Conservation (phyloP, 371 early-diverging fungal genomes). For the Mycotypha africana region DNA sequence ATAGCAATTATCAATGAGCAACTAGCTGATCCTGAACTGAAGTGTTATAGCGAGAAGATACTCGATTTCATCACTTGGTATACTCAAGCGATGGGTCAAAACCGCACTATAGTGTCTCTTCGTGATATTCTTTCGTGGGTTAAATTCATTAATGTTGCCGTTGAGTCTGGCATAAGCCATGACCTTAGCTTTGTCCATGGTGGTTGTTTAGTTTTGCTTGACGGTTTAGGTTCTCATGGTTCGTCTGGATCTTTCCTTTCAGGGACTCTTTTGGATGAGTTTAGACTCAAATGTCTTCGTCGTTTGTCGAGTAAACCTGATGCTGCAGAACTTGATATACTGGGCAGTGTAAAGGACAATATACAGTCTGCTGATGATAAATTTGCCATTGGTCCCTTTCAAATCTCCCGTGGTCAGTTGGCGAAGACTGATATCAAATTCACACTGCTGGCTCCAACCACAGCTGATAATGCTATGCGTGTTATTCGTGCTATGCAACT, state of each 20-base stretch:
- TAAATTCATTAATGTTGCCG: slow-evolving; percentile 66
- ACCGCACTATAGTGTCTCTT: slow-evolving; percentile 62
- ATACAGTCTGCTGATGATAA: slow-evolving; percentile 33
- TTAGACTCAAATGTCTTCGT: slow-evolving; percentile 51
- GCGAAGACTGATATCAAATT: slow-evolving; percentile 58
- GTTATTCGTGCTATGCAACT: slow-evolving; percentile 94
- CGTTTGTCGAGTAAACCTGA: slow-evolving; percentile 30
- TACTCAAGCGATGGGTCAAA: slow-evolving; percentile 39
- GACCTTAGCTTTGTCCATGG: slow-evolving; percentile 80
- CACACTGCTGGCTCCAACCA: slow-evolving; percentile 87
- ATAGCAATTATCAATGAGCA: slow-evolving; percentile 69
- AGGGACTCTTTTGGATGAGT: slow-evolving; percentile 37
- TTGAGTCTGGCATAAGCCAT: slow-evolving; percentile 26
- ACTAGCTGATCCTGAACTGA: slow-evolving; percentile 44
- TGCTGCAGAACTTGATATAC: slow-evolving; percentile 36
- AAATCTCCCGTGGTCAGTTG: slow-evolving; percentile 61
- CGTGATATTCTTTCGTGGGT: slow-evolving; percentile 95
- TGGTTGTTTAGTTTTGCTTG: slow-evolving; percentile 89
- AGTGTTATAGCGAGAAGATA: slow-evolving; percentile 33
- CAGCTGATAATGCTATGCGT: slow-evolving; percentile 82
- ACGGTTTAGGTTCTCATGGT: slow-evolving; percentile 90
- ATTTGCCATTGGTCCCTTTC: slow-evolving; percentile 77
- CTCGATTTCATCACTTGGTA: slow-evolving; percentile 59
- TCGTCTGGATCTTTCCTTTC: slow-evolving; percentile 64
- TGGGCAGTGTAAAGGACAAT: slow-evolving; percentile 38